phyloP scores from a whole-genome alignment of 768 basidiomycete species.

The Lentinula edodes region DNA sequence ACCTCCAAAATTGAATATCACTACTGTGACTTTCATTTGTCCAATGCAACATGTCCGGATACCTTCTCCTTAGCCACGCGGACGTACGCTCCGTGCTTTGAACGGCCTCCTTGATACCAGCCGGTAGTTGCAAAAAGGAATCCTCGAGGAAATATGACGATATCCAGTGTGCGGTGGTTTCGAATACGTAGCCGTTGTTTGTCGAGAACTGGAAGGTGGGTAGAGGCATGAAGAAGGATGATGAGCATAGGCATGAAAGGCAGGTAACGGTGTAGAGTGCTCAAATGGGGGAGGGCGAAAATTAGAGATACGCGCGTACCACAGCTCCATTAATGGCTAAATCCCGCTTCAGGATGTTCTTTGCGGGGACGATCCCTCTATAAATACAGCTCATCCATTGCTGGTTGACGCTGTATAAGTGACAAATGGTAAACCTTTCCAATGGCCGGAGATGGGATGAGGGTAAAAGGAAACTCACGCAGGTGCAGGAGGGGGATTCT shows the following conservation, averaged over 20 bases:
- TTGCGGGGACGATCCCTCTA: conserved; percentile 57
- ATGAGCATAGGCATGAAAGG: background rate
- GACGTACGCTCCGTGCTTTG: conserved; percentile 36
- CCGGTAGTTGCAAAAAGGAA: conserved; percentile 41
- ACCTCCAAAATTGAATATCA: conserved; percentile 8
- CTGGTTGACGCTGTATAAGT: conserved; percentile 20
- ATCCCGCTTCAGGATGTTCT: conserved; percentile 48
- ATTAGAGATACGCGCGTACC: conserved; percentile 26
- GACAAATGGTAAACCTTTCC: background rate
- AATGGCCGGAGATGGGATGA: background rate
- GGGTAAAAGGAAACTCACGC: background rate
- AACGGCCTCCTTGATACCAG: conserved; percentile 39
- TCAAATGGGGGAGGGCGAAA: background rate
- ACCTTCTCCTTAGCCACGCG: conserved; percentile 51
- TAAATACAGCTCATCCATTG: conserved; percentile 47
- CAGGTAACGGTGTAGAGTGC: background rate
- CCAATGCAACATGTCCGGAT: conserved; percentile 38
- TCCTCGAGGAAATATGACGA: conserved; percentile 58
- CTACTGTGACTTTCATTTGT: conserved; percentile 10
- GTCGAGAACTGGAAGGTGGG: conserved; percentile 40
- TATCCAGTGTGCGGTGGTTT: conserved; percentile 59
- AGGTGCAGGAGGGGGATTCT: conserved; percentile 29
- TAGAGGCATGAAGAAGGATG: background rate
- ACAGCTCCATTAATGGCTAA: conserved; percentile 61
- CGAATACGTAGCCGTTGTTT: conserved; percentile 48